Conservation (phyloP, 1,139 yeast species). For the Yamadazyma atlantica region DNA sequence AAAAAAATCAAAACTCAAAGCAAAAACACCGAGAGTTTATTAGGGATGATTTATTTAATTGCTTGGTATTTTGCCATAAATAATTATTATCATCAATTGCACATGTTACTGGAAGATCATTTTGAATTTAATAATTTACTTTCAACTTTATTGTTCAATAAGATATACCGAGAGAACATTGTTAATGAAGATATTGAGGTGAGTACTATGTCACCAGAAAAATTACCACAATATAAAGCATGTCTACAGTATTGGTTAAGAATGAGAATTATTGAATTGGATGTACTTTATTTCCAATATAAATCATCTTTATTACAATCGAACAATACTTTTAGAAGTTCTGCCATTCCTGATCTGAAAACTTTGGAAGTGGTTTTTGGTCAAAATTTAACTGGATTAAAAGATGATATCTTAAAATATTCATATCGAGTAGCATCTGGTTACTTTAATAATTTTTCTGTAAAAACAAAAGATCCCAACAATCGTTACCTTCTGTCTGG, state of each 20-base stretch:
- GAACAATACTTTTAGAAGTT: conserved; percentile 23
- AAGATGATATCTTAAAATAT: conserved; percentile 16
- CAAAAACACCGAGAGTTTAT: conserved; percentile 20
- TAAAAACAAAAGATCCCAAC: background rate
- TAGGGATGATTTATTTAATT: conserved; percentile 27
- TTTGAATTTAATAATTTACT: conserved; percentile 33
- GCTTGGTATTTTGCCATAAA: conserved; percentile 32
- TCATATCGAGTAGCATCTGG: conserved; percentile 22
- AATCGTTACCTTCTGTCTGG: background rate
- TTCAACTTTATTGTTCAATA: conserved; percentile 26
- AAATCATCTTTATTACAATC: conserved; percentile 32
- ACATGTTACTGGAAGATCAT: conserved; percentile 27
- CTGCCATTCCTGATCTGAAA: conserved; percentile 27
- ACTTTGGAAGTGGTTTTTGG: conserved; percentile 19
- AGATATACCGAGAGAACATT: conserved; percentile 22
- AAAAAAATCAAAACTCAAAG: conserved; percentile 21
- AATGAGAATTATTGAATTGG: conserved; percentile 29
- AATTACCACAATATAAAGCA: conserved; percentile 18
- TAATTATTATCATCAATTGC: conserved; percentile 22
- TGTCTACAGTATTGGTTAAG: conserved; percentile 31
- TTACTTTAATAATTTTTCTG: conserved; percentile 21
- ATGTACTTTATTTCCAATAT: conserved; percentile 30
- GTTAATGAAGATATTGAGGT: conserved; percentile 9
- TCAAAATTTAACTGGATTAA: conserved; percentile 9
- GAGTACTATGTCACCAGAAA: background rate